Evolutionary conservation across 371 early-diverging fungal genomes (phyloP).

Genomic region (Mortierella sp.): DNA sequence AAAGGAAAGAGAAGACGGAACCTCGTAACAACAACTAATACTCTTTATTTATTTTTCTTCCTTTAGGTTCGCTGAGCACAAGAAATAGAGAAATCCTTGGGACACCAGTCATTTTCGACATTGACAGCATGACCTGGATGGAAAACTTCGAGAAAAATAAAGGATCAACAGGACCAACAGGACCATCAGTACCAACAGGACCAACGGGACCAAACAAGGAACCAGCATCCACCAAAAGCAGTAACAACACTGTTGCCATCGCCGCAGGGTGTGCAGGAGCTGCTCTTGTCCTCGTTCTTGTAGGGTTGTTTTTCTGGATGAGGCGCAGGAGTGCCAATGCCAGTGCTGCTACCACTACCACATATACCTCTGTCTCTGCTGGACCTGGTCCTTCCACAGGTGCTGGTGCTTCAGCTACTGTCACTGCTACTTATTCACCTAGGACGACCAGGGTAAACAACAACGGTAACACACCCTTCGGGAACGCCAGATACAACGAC

Average conservation of each 20-base stretch:
- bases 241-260: neutral
- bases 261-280: neutral
- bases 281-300: neutral
- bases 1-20: no score
- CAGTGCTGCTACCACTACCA: neutral
- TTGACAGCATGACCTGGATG: neutral
- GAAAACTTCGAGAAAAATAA: neutral
- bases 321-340: neutral
- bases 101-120: neutral
- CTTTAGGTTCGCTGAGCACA: neutral
- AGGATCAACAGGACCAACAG: neutral
- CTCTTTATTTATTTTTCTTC: neutral
- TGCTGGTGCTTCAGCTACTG: neutral
- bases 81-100: neutral
- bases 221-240: neutral
- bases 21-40: neutral
- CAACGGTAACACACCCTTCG: neutral
- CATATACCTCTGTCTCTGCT: neutral
- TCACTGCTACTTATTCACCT: neutral
- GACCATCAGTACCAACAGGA: neutral
- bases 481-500: neutral
- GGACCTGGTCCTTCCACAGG: neutral
- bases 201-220: neutral
- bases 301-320: neutral
- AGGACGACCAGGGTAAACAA: neutral